Conservation (phyloP, 2,329 filamentous ascomycete species). For the Penicillium expansum region DNA sequence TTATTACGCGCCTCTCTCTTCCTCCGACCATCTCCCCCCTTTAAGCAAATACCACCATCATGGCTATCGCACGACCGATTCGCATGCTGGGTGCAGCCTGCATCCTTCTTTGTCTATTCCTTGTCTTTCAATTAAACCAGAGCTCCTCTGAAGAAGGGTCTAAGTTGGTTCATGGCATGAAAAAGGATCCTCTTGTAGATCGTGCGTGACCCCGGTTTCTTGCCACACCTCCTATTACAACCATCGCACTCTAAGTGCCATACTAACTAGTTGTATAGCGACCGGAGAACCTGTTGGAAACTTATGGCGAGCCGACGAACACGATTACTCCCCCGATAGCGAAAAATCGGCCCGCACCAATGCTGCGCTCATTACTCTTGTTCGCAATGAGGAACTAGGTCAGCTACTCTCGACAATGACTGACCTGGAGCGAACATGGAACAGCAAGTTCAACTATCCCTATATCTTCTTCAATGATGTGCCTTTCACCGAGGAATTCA, state of each 20-base stretch:
- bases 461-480: conserved; percentile 99
- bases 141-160: conserved; percentile 46
- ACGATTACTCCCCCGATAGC: conserved; percentile 75
- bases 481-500: conserved; percentile 92
- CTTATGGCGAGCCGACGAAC: conserved; percentile 67
- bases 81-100: conserved; percentile 72
- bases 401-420: conserved; percentile 84
- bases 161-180: conserved; percentile 57
- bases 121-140: conserved; percentile 72
- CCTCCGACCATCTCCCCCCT: conserved; percentile 16
- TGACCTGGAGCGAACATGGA: conserved; percentile 93
- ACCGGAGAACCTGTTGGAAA: conserved; percentile 79
- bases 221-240: conserved; percentile 11
- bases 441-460: conserved; percentile 98
- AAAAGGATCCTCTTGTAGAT: conserved; percentile 81
- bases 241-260: background rate
- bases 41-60: conserved; percentile 43
- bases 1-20: conserved; percentile 11
- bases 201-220: conserved; percentile 56
- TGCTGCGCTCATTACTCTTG: conserved; percentile 85
- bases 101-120: conserved; percentile 71
- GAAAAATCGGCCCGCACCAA: conserved; percentile 80
- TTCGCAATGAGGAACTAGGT: conserved; percentile 84
- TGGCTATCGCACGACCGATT: conserved; percentile 84
- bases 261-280: conserved; percentile 50